phyloP scores from a whole-genome alignment of 2,329 filamentous ascomycete genomes.

The Trichoderma koningii region DNA sequence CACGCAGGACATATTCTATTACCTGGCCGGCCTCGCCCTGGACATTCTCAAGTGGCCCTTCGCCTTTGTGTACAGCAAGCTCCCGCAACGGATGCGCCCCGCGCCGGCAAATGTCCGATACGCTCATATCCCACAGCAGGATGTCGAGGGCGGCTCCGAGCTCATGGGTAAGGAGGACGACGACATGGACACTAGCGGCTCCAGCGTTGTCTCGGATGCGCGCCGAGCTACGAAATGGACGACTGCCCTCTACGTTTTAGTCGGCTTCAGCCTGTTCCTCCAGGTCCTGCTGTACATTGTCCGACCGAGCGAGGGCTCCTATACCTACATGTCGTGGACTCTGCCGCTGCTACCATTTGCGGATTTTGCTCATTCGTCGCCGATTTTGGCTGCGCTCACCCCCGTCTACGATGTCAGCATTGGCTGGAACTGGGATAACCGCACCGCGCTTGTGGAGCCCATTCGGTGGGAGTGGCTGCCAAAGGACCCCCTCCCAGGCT shows the following conservation, averaged over 20 bases:
- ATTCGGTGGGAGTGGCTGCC: conserved; percentile 38
- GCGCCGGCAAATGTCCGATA: conserved; percentile 27
- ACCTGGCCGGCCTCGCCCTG: conserved; percentile 28
- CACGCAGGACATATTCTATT: conserved; percentile 34
- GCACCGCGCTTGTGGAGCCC: conserved; percentile 34
- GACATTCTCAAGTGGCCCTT: conserved; percentile 36
- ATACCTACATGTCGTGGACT: conserved; percentile 42
- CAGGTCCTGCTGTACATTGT: conserved; percentile 31
- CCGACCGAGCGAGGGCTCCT: conserved; percentile 36
- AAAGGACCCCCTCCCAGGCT: conserved; percentile 25
- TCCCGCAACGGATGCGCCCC: conserved; percentile 11
- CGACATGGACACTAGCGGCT: conserved; percentile 4
- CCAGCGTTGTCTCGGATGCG: conserved; percentile 18
- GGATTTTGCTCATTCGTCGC: conserved; percentile 37
- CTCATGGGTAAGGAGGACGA: conserved; percentile 29
- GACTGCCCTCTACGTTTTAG: conserved; percentile 23
- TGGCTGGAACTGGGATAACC: conserved; percentile 36
- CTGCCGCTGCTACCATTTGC: conserved; percentile 38
- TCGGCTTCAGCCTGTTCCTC: conserved; percentile 30
- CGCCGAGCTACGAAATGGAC: conserved; percentile 15
- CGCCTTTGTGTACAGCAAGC: conserved; percentile 23
- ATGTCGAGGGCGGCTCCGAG: conserved; percentile 30
- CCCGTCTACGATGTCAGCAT: conserved; percentile 34
- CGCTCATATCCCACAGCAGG: conserved; percentile 34
- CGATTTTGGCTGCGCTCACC: conserved; percentile 33